Base-by-base conservation (phyloP, 495 filamentous ascomycete species). In the Trichoderma gamsii region DNA sequence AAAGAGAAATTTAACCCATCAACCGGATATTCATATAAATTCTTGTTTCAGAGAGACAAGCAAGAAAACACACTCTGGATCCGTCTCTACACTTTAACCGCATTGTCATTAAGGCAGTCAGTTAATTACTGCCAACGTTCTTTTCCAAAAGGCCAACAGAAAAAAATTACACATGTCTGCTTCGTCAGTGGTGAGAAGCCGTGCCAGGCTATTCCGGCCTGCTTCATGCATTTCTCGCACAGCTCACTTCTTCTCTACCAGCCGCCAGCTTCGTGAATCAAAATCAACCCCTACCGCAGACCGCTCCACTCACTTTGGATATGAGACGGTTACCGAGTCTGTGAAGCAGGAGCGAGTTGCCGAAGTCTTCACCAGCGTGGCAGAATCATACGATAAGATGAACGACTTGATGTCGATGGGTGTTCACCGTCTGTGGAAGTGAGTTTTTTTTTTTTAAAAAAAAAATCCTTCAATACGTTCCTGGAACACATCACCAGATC, bases 341-440 rank as follows among this genome's bases (percentile, higher is more conserved):
- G 83, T 93, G 73, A 99, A 99, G 79, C 75, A 73, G 38, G 75
- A 80, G 72, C 75, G 74, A 23, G 95, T 98, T 27, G 89, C 87
- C 71, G 86, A 86, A 52, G 95, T 99, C 69, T 99, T 98, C 83
- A 95, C 92, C 78, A 96, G 92, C 75, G 94, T 99, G 64, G 94
- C 95, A 71, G 86, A 91, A 64, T 91, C 88, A 35, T 88, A 95
- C 82, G 93, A 97, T 76, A 87, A 87, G 71, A 99, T 99, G 95
- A 99, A 99, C 84, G 95, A 99, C 78, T 86, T 97, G 65, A 98
- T 99, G 95, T 97, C 93, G 52, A 87, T 98, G 32, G 93, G 93
- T 44, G 93, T 96, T 80, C 95, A 99, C 79, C 91, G 95, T 18
- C 82, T 98, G 64, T 99, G 95, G 95, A 99, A 99, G 79, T 80